Evolutionary conservation across 1,284 basidiomycete genomes (phyloP).

Genomic region (Meira nashicola): DNA sequence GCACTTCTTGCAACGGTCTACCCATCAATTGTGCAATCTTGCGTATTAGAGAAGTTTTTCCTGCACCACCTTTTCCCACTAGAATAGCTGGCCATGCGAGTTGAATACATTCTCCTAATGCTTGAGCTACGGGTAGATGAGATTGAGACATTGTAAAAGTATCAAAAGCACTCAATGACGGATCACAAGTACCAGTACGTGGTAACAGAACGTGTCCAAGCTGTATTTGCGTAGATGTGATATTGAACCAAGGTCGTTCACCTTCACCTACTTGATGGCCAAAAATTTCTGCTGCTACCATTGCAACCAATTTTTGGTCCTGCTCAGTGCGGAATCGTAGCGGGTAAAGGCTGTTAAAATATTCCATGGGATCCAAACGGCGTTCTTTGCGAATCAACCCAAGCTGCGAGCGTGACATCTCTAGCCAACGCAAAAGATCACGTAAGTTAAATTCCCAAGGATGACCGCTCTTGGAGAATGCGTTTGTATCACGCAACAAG

Average conservation of each 20-base stretch:
- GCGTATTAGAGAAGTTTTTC: conserved; percentile 75
- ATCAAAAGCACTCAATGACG: not conserved
- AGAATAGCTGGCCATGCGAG: conserved; percentile 84
- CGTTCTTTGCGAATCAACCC: conserved; percentile 59
- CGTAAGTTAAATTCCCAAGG: conserved; percentile 99
- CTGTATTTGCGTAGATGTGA: conserved; percentile 62
- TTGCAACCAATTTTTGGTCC: conserved; percentile 65
- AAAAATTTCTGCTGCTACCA: conserved; percentile 66
- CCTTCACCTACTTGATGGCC: conserved; percentile 47
- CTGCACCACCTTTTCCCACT: conserved; percentile 68
- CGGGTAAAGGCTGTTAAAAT: conserved; percentile 60
- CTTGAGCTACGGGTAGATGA: conserved; percentile 69
- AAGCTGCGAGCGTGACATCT: conserved; percentile 55
- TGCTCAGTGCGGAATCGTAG: conserved; percentile 73
- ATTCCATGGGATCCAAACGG: conserved; percentile 36
- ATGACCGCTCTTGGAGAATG: conserved; percentile 76
- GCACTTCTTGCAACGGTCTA: conserved; percentile 66
- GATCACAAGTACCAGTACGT: conserved; percentile 52
- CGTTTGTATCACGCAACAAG: conserved; percentile 66
- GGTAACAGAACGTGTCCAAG: conserved; percentile 65
- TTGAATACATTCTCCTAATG: conserved; percentile 69
- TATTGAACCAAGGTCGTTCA: conserved; percentile 57
- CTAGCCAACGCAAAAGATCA: conserved; percentile 84
- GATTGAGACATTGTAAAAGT: conserved; percentile 60
- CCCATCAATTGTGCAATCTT: conserved; percentile 70